Base-by-base conservation (phyloP, 2,329 filamentous ascomycete species). In the Aspergillus quadricinctus region DNA sequence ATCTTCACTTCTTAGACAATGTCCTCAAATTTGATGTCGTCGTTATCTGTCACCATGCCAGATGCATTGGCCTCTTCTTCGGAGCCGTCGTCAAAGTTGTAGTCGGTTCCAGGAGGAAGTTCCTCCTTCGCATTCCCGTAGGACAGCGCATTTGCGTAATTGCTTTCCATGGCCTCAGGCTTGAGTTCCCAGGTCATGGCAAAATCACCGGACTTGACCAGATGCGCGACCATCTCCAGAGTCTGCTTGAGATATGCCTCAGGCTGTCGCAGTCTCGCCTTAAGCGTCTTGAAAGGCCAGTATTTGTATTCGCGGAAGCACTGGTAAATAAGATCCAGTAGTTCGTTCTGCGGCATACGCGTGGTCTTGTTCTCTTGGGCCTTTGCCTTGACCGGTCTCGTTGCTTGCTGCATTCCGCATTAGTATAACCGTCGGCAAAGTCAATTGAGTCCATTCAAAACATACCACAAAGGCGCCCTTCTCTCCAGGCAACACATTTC, bases 281-380 rank as follows among this genome's bases (percentile, higher is more conserved):
- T 90, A 64, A 99, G 83, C 4, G 88, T 85, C 69, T 90, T 92
- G 81, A 97, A 89, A n/a, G 89, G 87, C 92, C 93, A 99, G 75
- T 94, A 97, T 66, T 88, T 86, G 80, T 89, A 96, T 67, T 88
- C 80, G 55, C 87, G 84, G 84, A 97, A 99, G 70, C 87, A 88
- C 50, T 83, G 78, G 78, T 93, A 92, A 59, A 99, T 86, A 61
- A 85, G 83, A 76, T 97, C 92, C 75, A 96, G 78, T 60, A 99
- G 85, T 67, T 94, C 88, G 79, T 91, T 88, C 73, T 92, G 87
- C 48, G 91, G 87, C 76, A 97, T 92, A 76, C 94, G 92, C 35
- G 90, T 89, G 28, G 90, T 88, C 79, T 97, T 97, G 75, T 90
- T 87, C 65, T 90, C 87, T 71, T 84, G 83, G 5, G 83, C 78